phyloP scores from a whole-genome alignment of 495 filamentous ascomycete species.

The Aspergillus funiculosus region DNA sequence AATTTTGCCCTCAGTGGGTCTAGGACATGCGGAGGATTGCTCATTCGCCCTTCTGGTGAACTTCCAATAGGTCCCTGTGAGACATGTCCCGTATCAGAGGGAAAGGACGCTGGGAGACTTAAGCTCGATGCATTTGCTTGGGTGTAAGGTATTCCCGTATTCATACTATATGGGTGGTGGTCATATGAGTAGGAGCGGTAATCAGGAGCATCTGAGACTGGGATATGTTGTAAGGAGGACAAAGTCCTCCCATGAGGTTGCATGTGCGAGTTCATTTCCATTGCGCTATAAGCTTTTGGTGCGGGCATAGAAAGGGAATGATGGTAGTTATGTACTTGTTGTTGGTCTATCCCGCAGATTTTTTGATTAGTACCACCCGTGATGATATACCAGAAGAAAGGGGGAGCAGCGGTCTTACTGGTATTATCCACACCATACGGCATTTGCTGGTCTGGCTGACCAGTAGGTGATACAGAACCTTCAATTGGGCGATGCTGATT shows the following conservation, averaged over 20 bases:
- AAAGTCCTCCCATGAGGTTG: constrained; percentile 28
- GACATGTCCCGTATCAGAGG: constrained; percentile 24
- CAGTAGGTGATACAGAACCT: constrained; percentile 38
- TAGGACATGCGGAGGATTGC: constrained; percentile 21
- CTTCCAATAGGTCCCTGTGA: constrained; percentile 17
- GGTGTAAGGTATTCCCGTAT: constrained; percentile 27
- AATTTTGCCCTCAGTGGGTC: constrained; percentile 31
- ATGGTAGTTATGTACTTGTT: constrained; percentile 34
- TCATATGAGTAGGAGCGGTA: constrained; percentile 37
- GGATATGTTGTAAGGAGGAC: constrained; percentile 27
- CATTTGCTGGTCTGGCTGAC: constrained; percentile 27
- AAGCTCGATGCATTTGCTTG: constrained; percentile 37
- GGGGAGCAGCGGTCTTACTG: constrained; percentile 11
- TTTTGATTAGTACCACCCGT: constrained; percentile 13
- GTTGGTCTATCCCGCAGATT: constrained; percentile 20
- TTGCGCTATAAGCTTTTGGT: constrained; percentile 25
- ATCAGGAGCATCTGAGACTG: constrained; percentile 31
- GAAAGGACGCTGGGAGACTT: constrained; percentile 33
- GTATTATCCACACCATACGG: constrained; percentile 20
- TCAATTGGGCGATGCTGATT: constrained; percentile 32
- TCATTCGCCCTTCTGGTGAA: constrained; percentile 25
- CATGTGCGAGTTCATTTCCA: constrained; percentile 33
- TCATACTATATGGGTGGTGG: constrained; percentile 26
- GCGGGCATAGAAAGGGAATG: constrained; percentile 29
- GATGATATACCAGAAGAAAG: background rate